Conservation (phyloP, 1,139 yeast genomes). For the Pichia sp. region DNA sequence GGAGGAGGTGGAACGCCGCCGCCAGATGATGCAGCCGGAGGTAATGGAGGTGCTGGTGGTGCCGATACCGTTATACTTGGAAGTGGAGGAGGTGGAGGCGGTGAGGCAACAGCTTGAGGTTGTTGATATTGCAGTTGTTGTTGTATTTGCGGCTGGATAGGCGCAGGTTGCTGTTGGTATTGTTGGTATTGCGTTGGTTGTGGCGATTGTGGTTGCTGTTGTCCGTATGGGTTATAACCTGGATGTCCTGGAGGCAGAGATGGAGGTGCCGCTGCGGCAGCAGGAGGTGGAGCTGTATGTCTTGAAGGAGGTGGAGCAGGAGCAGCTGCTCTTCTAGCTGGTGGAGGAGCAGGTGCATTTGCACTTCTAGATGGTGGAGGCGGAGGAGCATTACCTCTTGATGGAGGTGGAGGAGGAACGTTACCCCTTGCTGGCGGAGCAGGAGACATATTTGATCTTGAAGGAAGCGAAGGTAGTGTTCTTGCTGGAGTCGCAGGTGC, state of each 20-base stretch:
- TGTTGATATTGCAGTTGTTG: slow-evolving; percentile 3
- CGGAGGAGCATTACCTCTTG: slow-evolving; percentile 5
- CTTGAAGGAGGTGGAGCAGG: slow-evolving; percentile 30
- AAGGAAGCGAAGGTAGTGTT: slow-evolving; percentile 9
- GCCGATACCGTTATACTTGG: slow-evolving; percentile 36
- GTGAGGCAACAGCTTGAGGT: slow-evolving; percentile 27
- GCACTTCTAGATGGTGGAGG: slow-evolving; percentile 31
- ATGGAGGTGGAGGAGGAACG: slow-evolving; percentile 16
- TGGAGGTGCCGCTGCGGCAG: slow-evolving; percentile 12
- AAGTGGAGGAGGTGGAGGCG: slow-evolving; percentile 30
- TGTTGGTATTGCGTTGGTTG: too few relatives aligned
- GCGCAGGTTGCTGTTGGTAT: slow-evolving; percentile 18
- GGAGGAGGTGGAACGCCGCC: slow-evolving; percentile 24
- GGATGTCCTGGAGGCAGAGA: slow-evolving; percentile 9
- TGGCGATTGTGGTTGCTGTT: slow-evolving; percentile 4
- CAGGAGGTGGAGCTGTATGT: slow-evolving; percentile 19
- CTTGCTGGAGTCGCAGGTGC: slow-evolving; percentile 4
- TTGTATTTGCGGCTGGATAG: background rate
- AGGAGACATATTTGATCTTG: slow-evolving; percentile 4
- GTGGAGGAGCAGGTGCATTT: slow-evolving; percentile 31
- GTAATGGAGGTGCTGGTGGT: slow-evolving; percentile 29
- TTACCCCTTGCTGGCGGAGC: slow-evolving; percentile 22
- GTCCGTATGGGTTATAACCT: slow-evolving; percentile 32
- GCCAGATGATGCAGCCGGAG: background rate
- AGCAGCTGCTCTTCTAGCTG: slow-evolving; percentile 19